Conservation (phyloP, 331 rosid genomes). For the Stylosanthes scabra region DNA sequence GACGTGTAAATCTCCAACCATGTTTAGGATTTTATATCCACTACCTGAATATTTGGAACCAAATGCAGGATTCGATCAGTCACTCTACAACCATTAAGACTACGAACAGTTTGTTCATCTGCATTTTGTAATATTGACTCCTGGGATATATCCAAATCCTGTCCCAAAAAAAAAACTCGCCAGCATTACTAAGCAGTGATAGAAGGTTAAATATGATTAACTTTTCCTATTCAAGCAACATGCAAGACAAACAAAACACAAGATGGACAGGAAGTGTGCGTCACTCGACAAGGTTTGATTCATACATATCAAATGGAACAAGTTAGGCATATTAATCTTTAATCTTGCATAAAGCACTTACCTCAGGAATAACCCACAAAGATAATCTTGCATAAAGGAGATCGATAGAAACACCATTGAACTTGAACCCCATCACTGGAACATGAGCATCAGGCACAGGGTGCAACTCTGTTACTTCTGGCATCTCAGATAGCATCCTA, state of each 20-base stretch:
- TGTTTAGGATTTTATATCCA: conserved; percentile 10
- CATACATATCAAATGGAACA: conserved; percentile 20
- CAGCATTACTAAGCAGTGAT: too few species aligned
- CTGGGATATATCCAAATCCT: conserved; percentile 89
- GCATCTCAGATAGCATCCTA: conserved; percentile 81
- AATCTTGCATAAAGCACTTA: conserved; percentile 46
- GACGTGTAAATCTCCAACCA: conserved; percentile 6
- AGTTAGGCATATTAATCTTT: background rate
- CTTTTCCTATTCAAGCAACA: conserved; percentile 42
- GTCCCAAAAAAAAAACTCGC: too few species aligned
- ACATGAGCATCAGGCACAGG: conserved; percentile 99
- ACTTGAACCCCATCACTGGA: conserved; percentile 83
- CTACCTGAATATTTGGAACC: conserved; percentile 96
- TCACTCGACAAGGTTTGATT: conserved; percentile 18
- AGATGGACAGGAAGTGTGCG: conserved; percentile 11
- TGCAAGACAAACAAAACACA: background rate
- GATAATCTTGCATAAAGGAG: conserved; percentile 90
- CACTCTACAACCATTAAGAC: conserved; percentile 97
- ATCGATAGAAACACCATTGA: conserved; percentile 83
- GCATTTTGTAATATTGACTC: conserved; percentile 80
- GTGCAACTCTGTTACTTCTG: conserved; percentile 91
- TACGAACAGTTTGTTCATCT: conserved; percentile 95
- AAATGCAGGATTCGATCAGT: conserved; percentile 90
- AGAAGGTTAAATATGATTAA: too few species aligned
- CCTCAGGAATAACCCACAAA: conserved; percentile 94